phyloP scores from a whole-genome alignment of 202 grass and related monocot genomes.

The Carex arenaria region DNA sequence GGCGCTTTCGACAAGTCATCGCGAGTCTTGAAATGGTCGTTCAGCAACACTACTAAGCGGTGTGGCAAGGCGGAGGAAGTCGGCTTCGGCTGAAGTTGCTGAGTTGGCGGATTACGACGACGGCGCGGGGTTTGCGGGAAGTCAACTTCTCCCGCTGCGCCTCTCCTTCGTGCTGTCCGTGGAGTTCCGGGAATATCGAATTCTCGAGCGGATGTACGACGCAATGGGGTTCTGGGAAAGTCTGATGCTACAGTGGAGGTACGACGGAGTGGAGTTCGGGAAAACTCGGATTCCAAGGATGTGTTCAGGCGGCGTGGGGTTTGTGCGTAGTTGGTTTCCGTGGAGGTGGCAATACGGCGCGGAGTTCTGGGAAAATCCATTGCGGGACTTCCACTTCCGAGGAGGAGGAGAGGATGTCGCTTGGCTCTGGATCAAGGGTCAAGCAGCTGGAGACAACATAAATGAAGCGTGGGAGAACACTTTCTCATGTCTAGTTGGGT shows the following conservation, averaged over 20 bases:
- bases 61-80: slow-evolving; percentile 9
- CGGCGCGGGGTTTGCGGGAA: slow-evolving; percentile 27
- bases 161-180: neutral
- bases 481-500: neutral
- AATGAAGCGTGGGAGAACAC: neutral
- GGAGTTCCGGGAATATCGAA: slow-evolving; percentile 8
- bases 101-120: slow-evolving; percentile 7
- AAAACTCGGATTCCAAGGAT: neutral
- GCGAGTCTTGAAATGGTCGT: slow-evolving; percentile 42
- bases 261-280: neutral
- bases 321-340: neutral
- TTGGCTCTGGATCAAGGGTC: slow-evolving; percentile 16
- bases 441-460: slow-evolving; percentile 2
- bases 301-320: neutral
- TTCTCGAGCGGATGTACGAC: neutral
- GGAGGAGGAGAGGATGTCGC: neutral
- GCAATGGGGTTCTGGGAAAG: slow-evolving; percentile 14
- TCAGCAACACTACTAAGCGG: slow-evolving; percentile 40
- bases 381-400: neutral
- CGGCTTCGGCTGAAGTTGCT: slow-evolving; percentile 9
- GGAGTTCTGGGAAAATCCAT: slow-evolving; percentile 1
- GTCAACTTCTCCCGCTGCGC: neutral
- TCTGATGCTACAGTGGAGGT: neutral
- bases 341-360: slow-evolving; percentile 24
- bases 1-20: slow-evolving; percentile 41